A percentile compares a stretch with the other conserved stretches of the same genome.
These are phyloP conservation scores for Suillus subluteus DNA, from an alignment of 768 basidiomycete species.

Conservation along the genomic window DNA sequence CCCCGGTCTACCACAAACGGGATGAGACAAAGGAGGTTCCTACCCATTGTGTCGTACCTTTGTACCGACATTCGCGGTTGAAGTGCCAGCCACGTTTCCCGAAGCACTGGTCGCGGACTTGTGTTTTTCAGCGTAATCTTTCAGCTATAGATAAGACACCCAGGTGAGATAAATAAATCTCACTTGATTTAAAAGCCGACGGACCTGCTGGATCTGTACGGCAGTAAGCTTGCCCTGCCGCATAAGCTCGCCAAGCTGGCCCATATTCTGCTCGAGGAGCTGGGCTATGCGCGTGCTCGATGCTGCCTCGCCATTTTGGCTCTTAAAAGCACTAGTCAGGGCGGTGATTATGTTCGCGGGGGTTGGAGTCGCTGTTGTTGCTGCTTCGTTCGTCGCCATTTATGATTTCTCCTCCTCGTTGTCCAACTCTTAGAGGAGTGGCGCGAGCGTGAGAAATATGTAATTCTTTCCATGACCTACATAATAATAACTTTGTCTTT, in stretches of 20 bases:
- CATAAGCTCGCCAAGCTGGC: slow-evolving; percentile 60
- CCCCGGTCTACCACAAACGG: slow-evolving; percentile 6
- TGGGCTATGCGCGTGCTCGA: slow-evolving; percentile 66
- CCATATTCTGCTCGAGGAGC: slow-evolving; percentile 70
- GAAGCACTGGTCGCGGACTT: slow-evolving; percentile 37
- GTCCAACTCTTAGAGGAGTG: background rate
- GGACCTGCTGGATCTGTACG: slow-evolving; percentile 71
- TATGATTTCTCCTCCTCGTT: background rate
- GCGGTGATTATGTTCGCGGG: slow-evolving; percentile 58
- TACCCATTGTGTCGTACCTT: background rate
- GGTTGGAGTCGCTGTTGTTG: slow-evolving; percentile 29
- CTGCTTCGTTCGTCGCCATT: slow-evolving; percentile 34
- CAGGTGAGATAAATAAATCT: slow-evolving; percentile 10
- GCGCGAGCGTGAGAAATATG: background rate
- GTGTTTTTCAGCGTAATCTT: slow-evolving; percentile 39
- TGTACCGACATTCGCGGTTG: background rate
- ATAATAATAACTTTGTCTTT: no score
- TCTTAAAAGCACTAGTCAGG: slow-evolving; percentile 65
- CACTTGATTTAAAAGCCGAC: slow-evolving; percentile 15
- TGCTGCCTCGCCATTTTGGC: slow-evolving; percentile 62
- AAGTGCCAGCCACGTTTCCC: slow-evolving; percentile 17
- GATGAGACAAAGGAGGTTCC: slow-evolving; percentile 6
- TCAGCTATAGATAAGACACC: background rate
- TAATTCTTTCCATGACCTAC: background rate
- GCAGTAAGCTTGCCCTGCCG: slow-evolving; percentile 78